Conservation (phyloP, 106 monocot species). For the Gastrodia elata region DNA sequence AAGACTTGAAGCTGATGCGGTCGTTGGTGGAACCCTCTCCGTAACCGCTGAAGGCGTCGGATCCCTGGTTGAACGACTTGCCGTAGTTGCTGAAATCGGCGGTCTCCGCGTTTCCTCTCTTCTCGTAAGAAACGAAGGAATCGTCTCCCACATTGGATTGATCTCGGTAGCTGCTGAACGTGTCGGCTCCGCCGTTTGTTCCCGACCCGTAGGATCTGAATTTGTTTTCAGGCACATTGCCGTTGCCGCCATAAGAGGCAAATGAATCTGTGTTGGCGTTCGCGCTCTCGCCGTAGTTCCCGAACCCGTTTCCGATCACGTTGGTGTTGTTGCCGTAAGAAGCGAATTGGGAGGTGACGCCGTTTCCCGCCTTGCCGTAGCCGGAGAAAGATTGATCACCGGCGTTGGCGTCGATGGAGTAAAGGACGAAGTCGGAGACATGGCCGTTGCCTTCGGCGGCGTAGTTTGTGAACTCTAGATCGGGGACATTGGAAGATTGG, state of each 20-base stretch:
- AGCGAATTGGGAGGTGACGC: not conserved
- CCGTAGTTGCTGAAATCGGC: slow-evolving; percentile 66
- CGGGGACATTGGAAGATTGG: slow-evolving; percentile 53
- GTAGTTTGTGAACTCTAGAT: slow-evolving; percentile 11
- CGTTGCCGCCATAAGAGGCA: slow-evolving; percentile 48
- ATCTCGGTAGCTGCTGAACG: slow-evolving; percentile 64
- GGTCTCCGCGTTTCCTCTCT: slow-evolving; percentile 25
- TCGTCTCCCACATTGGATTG: slow-evolving; percentile 87
- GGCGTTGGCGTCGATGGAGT: not conserved
- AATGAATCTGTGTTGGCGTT: slow-evolving; percentile 31
- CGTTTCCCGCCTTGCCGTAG: slow-evolving; percentile 7
- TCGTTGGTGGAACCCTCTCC: slow-evolving; percentile 31
- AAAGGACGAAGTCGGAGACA: not conserved
- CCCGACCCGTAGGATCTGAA: slow-evolving; percentile 70
- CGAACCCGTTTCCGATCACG: not conserved
- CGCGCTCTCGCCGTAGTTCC: slow-evolving; percentile 42
- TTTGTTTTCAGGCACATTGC: slow-evolving; percentile 63
- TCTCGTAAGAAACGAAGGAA: slow-evolving; percentile 66
- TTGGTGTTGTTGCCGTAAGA: slow-evolving; percentile 10
- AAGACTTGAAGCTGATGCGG: slow-evolving; percentile 59
- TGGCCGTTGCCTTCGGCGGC: not conserved
- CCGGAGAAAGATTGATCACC: slow-evolving; percentile 5
- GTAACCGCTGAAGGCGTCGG: slow-evolving; percentile 59
- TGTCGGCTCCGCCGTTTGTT: slow-evolving; percentile 25
- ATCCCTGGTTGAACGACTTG: slow-evolving; percentile 48